Conservation (phyloP, 176 grass and related monocot genomes). For the Cymbopogon citratus region DNA sequence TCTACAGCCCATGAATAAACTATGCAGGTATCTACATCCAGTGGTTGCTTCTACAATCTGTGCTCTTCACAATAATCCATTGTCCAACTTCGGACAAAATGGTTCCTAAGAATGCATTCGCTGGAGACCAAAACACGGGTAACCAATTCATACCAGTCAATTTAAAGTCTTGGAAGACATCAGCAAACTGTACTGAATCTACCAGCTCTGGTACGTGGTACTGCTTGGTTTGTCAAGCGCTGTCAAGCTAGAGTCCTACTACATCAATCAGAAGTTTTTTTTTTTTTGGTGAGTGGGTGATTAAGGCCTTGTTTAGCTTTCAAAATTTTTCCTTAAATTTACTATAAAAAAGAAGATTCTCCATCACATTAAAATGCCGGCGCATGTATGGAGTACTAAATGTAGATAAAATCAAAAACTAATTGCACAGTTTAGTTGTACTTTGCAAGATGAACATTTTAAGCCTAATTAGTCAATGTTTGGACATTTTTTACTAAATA, state of each 20-base stretch:
- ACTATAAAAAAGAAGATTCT: no score
- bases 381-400: no score
- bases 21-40: constrained; percentile 3
- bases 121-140: neutral
- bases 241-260: neutral
- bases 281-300: neutral
- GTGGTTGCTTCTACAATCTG: neutral
- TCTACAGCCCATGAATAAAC: neutral
- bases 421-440: no score
- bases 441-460: no score
- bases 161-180: neutral
- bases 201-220: neutral
- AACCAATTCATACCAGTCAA: neutral
- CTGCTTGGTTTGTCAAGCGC: neutral
- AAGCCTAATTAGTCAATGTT: no score
- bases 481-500: no score
- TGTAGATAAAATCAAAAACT: no score
- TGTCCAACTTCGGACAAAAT: neutral
- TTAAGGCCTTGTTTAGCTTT: no score
- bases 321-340: no score
- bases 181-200: neutral
- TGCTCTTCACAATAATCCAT: neutral
- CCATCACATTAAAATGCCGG: no score
- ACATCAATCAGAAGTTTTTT: neutral
- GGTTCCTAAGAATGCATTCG: constrained; percentile 4